Evolutionary conservation across 177 flowering plant genomes (phyloP).

Genomic region (Tripterygium wilfordii): DNA sequence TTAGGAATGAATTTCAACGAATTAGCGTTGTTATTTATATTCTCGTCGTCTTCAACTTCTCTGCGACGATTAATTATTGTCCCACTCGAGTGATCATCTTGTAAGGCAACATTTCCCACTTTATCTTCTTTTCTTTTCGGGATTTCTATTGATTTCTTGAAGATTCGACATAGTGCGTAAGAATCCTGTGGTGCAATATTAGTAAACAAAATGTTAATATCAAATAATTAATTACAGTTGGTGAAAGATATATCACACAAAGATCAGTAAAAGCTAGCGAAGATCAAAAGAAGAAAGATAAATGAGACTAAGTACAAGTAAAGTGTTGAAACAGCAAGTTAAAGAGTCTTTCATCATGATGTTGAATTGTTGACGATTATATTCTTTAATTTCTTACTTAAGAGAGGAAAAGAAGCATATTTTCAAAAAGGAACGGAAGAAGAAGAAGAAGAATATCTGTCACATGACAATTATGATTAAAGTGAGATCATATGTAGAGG

Average conservation of each 20-base stretch:
- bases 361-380: constrained; percentile 6
- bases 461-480: no score
- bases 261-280: constrained; percentile 4
- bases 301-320: background rate
- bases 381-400: constrained; percentile 2
- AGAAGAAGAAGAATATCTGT: no score
- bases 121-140: constrained; percentile 21
- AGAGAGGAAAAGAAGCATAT: constrained; percentile 1
- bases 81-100: background rate
- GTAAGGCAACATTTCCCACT: constrained; percentile 6
- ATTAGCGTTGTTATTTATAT: constrained; percentile 7
- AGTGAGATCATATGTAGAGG: no score
- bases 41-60: constrained; percentile 15
- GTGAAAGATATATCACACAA: no score
- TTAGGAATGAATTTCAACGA: constrained; percentile 21
- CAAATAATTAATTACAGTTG: no score
- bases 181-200: no score
- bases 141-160: constrained; percentile 52
- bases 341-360: constrained; percentile 14
- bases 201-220: no score
- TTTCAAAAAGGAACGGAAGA: background rate
- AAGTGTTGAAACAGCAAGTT: no score
- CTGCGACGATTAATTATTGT: background rate
- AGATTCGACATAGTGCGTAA: constrained; percentile 72
- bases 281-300: background rate